Conservation (phyloP, 2,329 filamentous ascomycete species). For the Verticillium albo-atrum region DNA sequence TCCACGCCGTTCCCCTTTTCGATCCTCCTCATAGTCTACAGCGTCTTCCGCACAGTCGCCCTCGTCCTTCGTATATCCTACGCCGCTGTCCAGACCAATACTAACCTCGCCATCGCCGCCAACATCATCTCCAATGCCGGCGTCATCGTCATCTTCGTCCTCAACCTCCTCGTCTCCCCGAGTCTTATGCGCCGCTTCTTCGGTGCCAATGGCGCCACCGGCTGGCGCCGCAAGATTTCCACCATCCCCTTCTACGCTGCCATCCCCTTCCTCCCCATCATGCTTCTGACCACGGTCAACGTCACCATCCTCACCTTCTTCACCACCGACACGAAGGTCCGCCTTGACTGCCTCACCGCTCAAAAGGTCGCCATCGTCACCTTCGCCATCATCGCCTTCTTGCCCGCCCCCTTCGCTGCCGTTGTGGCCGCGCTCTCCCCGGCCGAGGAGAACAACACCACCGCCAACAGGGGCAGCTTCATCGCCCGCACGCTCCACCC, state of each 20-base stretch:
- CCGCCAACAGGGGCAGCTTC: constrained; percentile 60
- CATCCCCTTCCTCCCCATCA: constrained; percentile 59
- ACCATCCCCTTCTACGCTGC: constrained; percentile 59
- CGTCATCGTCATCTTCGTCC: constrained; percentile 68
- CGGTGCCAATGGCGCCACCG: constrained; percentile 36
- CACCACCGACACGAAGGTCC: constrained; percentile 1
- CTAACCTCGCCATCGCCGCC: constrained; percentile 51
- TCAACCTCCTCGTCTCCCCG: constrained; percentile 75
- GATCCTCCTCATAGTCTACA: constrained; percentile 53
- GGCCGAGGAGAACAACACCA: constrained; percentile 48
- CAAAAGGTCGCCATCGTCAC: neutral
- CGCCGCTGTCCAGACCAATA: constrained; percentile 35
- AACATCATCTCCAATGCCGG: constrained; percentile 70
- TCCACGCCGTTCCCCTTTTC: constrained; percentile 58
- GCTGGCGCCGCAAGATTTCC: constrained; percentile 60
- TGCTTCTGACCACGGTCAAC: constrained; percentile 39
- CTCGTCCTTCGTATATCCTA: constrained; percentile 49
- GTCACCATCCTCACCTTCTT: constrained; percentile 2
- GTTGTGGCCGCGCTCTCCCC: constrained; percentile 45
- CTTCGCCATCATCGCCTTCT: constrained; percentile 1
- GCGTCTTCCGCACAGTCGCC: constrained; percentile 48
- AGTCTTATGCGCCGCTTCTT: constrained; percentile 65
- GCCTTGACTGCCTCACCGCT: constrained; percentile 1
- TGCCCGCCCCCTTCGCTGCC: constrained; percentile 7
- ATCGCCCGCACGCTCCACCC: constrained; percentile 56